Evolutionary conservation across 345 rosid species (phyloP).

Genomic region (Citrus hindsii): DNA sequence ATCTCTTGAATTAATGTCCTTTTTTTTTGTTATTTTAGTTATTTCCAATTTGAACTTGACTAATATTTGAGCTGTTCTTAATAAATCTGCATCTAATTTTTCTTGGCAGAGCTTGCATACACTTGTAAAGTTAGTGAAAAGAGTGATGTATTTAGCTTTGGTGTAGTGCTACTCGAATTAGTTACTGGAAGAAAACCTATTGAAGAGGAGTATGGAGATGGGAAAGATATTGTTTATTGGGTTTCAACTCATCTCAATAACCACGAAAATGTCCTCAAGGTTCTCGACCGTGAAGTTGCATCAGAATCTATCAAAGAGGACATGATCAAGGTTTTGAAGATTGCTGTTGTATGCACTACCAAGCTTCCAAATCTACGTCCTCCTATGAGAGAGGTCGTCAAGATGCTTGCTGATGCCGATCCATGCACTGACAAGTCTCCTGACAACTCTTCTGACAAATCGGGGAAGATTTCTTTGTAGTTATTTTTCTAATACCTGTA

Average conservation of each 20-base stretch:
- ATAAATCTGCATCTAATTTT: background rate
- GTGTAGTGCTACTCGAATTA: constrained; percentile 79
- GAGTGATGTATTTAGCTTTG: constrained; percentile 85
- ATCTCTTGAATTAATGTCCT: too few species aligned
- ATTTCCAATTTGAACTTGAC: background rate
- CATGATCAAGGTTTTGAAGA: constrained; percentile 71
- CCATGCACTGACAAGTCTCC: constrained; percentile 35
- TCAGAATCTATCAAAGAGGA: constrained; percentile 33
- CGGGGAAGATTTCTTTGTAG: constrained; percentile 16
- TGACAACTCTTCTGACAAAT: constrained; percentile 20
- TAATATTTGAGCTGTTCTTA: background rate
- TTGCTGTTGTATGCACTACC: constrained; percentile 68
- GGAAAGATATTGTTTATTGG: constrained; percentile 75
- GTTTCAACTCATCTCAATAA: constrained; percentile 52
- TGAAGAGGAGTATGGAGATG: constrained; percentile 77
- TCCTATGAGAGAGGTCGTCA: constrained; percentile 74
- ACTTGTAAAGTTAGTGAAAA: constrained; percentile 61
- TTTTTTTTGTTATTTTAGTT: background rate
- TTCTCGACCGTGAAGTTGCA: constrained; percentile 49
- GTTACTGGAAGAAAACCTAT: constrained; percentile 50
- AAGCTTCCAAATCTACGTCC: constrained; percentile 81
- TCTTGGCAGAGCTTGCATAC: constrained; percentile 72
- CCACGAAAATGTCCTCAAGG: constrained; percentile 42
- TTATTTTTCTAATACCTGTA: background rate
- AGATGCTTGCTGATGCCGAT: constrained; percentile 71